A percentile compares a stretch with the other conserved stretches of the same genome.
Conservation (phyloP, 2,329 filamentous ascomycete genomes). For the Curvularia lunata region DNA sequence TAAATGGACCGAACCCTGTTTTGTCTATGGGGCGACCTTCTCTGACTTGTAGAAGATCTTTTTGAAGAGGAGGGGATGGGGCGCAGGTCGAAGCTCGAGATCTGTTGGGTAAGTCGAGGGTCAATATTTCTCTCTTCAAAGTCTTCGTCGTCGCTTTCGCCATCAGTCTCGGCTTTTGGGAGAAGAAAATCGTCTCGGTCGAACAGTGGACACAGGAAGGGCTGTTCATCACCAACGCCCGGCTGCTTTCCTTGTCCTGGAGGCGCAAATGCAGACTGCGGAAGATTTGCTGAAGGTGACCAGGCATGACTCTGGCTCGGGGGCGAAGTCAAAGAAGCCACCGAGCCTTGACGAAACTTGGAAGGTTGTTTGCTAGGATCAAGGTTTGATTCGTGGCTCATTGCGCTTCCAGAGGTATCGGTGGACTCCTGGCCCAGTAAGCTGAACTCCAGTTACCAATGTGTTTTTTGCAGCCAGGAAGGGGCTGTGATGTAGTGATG, state of each 20-base stretch:
- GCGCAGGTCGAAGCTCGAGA: slow-evolving; percentile 4
- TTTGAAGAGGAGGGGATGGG: slow-evolving; percentile 14
- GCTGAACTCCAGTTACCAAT: slow-evolving; percentile 25
- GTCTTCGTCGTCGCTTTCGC: slow-evolving; percentile 17
- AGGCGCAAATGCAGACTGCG: slow-evolving; percentile 9
- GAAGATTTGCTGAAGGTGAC: slow-evolving; percentile 9
- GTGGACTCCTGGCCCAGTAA: slow-evolving; percentile 28
- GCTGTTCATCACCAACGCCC: not conserved
- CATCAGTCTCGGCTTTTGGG: slow-evolving; percentile 18
- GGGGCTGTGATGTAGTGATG: slow-evolving; percentile 5
- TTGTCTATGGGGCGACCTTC: slow-evolving; percentile 12
- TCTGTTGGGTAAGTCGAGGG: slow-evolving; percentile 19
- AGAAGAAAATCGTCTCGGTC: slow-evolving; percentile 32
- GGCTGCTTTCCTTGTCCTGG: slow-evolving; percentile 19
- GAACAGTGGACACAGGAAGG: slow-evolving; percentile 27
- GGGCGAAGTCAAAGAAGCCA: slow-evolving; percentile 18
- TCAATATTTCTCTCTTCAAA: slow-evolving; percentile 18
- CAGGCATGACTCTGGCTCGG: slow-evolving; percentile 15
- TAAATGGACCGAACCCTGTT: slow-evolving; percentile 21
- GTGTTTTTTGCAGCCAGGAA: slow-evolving; percentile 10
- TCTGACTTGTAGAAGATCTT: slow-evolving; percentile 14
- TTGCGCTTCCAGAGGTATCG: slow-evolving; percentile 19
- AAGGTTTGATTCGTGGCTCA: slow-evolving; percentile 21
- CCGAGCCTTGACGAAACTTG: slow-evolving; percentile 16
- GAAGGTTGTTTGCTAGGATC: slow-evolving; percentile 11